phyloP scores from a whole-genome alignment of 768 basidiomycete species.

The Tephrocybe rancida region DNA sequence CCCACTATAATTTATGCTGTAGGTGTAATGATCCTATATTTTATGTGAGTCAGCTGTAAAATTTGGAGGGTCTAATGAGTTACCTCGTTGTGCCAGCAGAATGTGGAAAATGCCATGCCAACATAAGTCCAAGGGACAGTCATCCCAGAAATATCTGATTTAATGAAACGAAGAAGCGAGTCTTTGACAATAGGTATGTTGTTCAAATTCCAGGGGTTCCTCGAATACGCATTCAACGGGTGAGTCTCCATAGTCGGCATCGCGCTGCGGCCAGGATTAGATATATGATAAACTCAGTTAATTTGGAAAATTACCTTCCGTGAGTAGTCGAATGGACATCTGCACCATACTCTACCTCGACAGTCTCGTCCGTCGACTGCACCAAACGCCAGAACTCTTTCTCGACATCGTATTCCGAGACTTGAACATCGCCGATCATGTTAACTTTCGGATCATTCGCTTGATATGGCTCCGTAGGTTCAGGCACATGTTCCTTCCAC shows the following conservation, averaged over 20 bases:
- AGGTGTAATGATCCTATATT: constrained; percentile 94
- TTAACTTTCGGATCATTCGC: constrained; percentile 53
- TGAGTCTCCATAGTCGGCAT: constrained; percentile 96
- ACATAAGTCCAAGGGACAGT: constrained; percentile 99
- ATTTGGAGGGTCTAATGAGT: constrained; percentile 11
- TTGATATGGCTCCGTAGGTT: constrained; percentile 31
- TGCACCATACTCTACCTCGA: constrained; percentile 99
- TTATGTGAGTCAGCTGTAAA: neutral
- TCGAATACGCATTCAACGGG: constrained; percentile 83
- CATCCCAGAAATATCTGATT: constrained; percentile 99
- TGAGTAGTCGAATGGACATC: constrained; percentile 98
- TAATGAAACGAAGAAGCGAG: constrained; percentile 94
- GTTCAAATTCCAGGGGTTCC: constrained; percentile 97
- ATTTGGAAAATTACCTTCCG: constrained; percentile 67
- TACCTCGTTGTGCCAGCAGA: constrained; percentile 99
- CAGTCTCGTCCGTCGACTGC: constrained; percentile 85
- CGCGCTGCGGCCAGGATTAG: constrained; percentile 53
- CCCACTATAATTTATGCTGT: constrained; percentile 93
- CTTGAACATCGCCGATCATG: constrained; percentile 57
- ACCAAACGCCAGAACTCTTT: constrained; percentile 97
- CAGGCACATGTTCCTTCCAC: constrained; percentile 80
- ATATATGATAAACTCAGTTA: constrained; percentile 2
- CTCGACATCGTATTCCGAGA: constrained; percentile 94
- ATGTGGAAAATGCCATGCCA: constrained; percentile 98
- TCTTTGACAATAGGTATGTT: constrained; percentile 94